Evolutionary conservation across 176 grass and related monocot species (phyloP).

Genomic region (Aegilops sharonensis): DNA sequence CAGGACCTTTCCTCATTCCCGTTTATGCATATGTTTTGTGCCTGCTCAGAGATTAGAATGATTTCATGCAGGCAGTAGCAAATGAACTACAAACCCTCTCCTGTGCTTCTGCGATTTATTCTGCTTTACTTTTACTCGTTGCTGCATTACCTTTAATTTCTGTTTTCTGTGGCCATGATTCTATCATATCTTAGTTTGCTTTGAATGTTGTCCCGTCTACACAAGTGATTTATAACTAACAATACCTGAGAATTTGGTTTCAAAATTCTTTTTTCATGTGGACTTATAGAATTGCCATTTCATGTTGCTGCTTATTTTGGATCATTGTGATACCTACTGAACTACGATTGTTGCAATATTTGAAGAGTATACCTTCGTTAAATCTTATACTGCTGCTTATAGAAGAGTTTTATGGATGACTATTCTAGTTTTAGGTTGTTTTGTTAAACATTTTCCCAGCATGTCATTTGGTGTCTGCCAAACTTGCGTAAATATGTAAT

Average conservation of each 20-base stretch:
- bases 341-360: neutral
- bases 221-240: neutral
- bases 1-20: neutral
- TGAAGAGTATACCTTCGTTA: neutral
- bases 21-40: neutral
- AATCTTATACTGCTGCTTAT: neutral
- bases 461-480: neutral
- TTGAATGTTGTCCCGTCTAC: neutral
- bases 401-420: neutral
- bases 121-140: neutral
- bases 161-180: neutral
- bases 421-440: neutral
- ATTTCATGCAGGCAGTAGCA: neutral
- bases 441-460: neutral
- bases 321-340: neutral
- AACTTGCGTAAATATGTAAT: neutral
- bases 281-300: neutral
- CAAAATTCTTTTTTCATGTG: neutral
- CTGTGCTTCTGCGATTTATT: neutral
- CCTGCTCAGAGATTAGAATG: neutral
- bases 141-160: neutral
- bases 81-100: neutral
- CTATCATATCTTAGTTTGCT: neutral
- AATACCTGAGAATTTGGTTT: neutral
- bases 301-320: neutral